Evolutionary conservation across 805 yeast species (phyloP), one percentile per base, ranked within the genome.

Genomic region (Tetrapisispora arboricola): DNA sequence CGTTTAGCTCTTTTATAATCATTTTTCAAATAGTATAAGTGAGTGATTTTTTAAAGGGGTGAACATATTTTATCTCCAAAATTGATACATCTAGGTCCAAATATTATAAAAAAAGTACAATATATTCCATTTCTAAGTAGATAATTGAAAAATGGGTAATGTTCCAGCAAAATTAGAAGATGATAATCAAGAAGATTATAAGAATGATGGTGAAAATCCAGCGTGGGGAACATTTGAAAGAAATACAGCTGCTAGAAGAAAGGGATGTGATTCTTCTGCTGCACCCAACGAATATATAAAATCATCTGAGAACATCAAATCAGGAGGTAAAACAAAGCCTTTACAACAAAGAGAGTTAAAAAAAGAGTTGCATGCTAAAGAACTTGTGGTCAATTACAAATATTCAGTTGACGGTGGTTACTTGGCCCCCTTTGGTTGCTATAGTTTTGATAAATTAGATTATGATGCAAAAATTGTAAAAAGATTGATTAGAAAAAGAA

Each of bases 391-490:
- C 2, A 66, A 71, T 45, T 72, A 61, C 51, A 68, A 68, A 30
- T 94, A 85, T 54, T 75, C 68, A 47, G 95, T 90, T 13, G 97
- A 92, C 63, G 98, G 98, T 16, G 98, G 98, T 2, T 87, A 66
- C 56, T 63, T 90, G 47, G 95, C 94, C 1, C 96, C 97, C 0
- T 84, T 75, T 61, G 96, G 96, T 2, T 83, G 84, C 25, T 90
- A 90, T 61, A 75, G 78, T 47, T 68, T 73, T 25, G 78, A 82
- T 36, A 80, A 78, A 50, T 59, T 81, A 41, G 95, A 84, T 58
- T 90, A 76, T 63, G 74, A 81, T 52, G 73, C 83, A 13, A 73
- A 73, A 13, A 67, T 81, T 3, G 96, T 92, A n/a, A 72, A 84
- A 40, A 72, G 66, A 15, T 65, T 83, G 30, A 82, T 90, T 18